phyloP scores from a whole-genome alignment of 768 basidiomycete species.

The Serendipita sp. region DNA sequence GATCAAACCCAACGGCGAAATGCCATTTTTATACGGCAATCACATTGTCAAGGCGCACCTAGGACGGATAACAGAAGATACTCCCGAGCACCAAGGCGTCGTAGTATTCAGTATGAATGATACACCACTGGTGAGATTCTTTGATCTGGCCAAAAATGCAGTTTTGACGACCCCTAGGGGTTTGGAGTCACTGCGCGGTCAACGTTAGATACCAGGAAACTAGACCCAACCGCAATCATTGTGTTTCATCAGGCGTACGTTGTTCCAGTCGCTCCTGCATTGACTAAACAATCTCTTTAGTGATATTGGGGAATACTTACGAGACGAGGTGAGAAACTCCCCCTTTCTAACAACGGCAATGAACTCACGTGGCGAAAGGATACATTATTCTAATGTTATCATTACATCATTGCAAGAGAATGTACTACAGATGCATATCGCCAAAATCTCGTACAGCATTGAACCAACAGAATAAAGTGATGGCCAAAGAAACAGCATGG shows the following conservation, averaged over 20 bases:
- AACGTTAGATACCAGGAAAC: conserved; percentile 87
- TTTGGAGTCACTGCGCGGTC: conserved; percentile 96
- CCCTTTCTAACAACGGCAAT: background rate
- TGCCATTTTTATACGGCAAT: conserved; percentile 98
- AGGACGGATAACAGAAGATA: conserved; percentile 97
- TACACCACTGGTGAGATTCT: conserved; percentile 57
- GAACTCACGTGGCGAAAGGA: conserved; percentile 31
- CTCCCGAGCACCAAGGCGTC: conserved; percentile 96
- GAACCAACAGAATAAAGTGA: no score
- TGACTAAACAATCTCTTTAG: conserved; percentile 24
- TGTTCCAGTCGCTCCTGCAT: background rate
- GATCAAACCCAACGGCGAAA: conserved; percentile 99
- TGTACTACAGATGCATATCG: background rate
- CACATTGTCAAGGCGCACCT: conserved; percentile 97
- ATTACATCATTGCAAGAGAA: background rate
- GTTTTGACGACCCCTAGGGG: conserved; percentile 36
- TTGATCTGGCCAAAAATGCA: background rate
- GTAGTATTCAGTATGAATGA: conserved; percentile 95
- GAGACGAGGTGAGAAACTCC: conserved; percentile 58
- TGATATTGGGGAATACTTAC: conserved; percentile 94
- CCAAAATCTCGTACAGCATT: background rate
- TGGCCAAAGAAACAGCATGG: no score
- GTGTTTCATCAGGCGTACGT: conserved; percentile 95
- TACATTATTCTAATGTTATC: conserved; percentile 43
- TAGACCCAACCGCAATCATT: conserved; percentile 92